phyloP scores from a whole-genome alignment of 2,329 filamentous ascomycete species.

The Tolypocladium capitatum region DNA sequence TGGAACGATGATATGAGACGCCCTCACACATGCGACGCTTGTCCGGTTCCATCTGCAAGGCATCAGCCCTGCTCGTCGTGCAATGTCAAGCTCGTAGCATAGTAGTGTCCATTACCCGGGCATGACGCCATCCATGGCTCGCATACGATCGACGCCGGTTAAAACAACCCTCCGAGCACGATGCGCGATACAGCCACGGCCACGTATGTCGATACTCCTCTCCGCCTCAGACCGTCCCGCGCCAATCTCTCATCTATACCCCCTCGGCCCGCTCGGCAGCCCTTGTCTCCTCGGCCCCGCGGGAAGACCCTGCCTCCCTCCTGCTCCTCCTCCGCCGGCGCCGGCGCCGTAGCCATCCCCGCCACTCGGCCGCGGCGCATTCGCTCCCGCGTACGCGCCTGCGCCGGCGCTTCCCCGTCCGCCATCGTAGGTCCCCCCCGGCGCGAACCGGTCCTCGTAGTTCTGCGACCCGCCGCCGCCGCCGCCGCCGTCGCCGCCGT shows the following conservation, averaged over 20 bases:
- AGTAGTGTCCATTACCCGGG: background rate
- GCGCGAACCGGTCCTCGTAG: slow-evolving; percentile 34
- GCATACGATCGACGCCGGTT: background rate
- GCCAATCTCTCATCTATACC: slow-evolving; percentile 16
- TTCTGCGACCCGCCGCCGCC: too few relatives aligned
- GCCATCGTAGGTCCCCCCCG: slow-evolving; percentile 31
- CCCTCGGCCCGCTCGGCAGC: slow-evolving; percentile 32
- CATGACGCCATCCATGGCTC: background rate
- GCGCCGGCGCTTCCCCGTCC: slow-evolving; percentile 12
- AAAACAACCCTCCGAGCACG: background rate
- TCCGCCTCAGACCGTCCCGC: too few relatives aligned
- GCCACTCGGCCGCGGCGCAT: slow-evolving; percentile 7
- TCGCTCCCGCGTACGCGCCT: slow-evolving; percentile 4
- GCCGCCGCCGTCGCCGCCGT: too few relatives aligned
- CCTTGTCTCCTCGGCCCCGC: slow-evolving; percentile 22
- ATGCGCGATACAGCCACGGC: background rate
- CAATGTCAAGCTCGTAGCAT: too few relatives aligned
- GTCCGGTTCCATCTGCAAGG: too few relatives aligned
- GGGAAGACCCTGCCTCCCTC: slow-evolving; percentile 12
- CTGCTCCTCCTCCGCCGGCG: slow-evolving; percentile 22
- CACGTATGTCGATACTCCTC: background rate
- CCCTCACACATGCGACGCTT: background rate
- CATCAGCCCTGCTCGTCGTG: too few relatives aligned
- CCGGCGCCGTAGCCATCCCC: slow-evolving; percentile 24
- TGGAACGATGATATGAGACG: background rate